These are phyloP conservation scores for Anisodus tanguticus DNA, from an alignment of 257 asterid genomes.

Conservation along the genomic window DNA sequence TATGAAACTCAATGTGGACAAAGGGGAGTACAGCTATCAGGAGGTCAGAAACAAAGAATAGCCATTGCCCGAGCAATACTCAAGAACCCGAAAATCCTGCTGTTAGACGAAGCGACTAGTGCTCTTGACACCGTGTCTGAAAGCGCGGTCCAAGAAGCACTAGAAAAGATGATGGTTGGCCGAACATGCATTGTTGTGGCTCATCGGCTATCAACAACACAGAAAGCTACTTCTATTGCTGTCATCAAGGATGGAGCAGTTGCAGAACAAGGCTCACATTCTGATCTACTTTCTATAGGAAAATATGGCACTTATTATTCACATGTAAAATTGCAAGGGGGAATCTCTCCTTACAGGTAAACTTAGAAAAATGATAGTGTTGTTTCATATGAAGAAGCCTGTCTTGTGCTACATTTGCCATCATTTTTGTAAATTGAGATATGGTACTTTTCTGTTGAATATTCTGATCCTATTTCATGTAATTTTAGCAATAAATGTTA, in stretches of 20 bases:
- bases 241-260: constrained; percentile 74
- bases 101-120: constrained; percentile 84
- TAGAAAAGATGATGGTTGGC: constrained; percentile 73
- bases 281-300: constrained; percentile 65
- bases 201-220: constrained; percentile 72
- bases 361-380: not conserved
- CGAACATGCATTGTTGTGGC: constrained; percentile 79
- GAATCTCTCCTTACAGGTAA: constrained; percentile 49
- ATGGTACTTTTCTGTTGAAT: not conserved
- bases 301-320: constrained; percentile 57
- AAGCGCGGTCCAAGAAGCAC: constrained; percentile 76
- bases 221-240: constrained; percentile 70
- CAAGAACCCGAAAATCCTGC: constrained; percentile 68
- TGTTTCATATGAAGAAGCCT: not conserved
- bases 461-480: not conserved
- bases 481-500: not conserved
- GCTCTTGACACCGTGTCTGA: constrained; percentile 81
- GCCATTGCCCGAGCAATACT: constrained; percentile 81
- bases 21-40: constrained; percentile 75
- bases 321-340: constrained; percentile 58
- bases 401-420: not conserved
- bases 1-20: constrained; percentile 84
- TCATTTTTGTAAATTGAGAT: constrained; percentile 18
- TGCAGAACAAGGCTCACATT: constrained; percentile 77
- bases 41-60: constrained; percentile 82